Conservation (phyloP, 768 basidiomycete species). For the Xerocomellus chrysenteron region DNA sequence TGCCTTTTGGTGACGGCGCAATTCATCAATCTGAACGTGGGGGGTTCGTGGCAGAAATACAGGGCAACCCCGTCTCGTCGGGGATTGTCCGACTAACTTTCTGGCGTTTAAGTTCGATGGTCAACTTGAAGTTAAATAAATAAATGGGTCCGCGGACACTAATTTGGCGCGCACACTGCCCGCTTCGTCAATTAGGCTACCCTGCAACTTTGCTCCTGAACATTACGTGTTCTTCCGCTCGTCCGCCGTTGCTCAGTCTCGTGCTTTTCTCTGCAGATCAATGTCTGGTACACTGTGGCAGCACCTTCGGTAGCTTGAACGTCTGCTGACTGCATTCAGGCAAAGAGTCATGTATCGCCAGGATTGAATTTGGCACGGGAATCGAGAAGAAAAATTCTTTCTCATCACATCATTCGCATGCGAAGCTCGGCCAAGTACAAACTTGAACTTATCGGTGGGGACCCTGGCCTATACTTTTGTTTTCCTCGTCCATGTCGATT, state of each 20-base stretch:
- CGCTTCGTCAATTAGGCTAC: background rate
- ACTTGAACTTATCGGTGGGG: background rate
- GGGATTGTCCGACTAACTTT: background rate
- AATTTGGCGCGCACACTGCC: background rate
- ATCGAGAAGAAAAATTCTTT: background rate
- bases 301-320: background rate
- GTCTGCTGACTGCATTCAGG: background rate
- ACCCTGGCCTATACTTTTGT: no score
- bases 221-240: background rate
- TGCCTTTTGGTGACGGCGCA: background rate
- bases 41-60: conserved; percentile 1
- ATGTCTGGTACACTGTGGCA: background rate
- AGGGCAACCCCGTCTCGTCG: background rate
- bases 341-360: background rate
- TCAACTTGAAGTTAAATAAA: background rate
- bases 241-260: background rate
- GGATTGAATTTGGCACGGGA: background rate
- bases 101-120: no score
- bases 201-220: background rate
- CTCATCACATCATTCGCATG: background rate
- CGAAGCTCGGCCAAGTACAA: background rate
- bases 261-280: background rate
- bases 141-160: background rate
- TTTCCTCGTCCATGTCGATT: background rate
- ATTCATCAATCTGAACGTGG: background rate